phyloP scores from a whole-genome alignment of 257 asterid species.

The Ballota nigra region DNA sequence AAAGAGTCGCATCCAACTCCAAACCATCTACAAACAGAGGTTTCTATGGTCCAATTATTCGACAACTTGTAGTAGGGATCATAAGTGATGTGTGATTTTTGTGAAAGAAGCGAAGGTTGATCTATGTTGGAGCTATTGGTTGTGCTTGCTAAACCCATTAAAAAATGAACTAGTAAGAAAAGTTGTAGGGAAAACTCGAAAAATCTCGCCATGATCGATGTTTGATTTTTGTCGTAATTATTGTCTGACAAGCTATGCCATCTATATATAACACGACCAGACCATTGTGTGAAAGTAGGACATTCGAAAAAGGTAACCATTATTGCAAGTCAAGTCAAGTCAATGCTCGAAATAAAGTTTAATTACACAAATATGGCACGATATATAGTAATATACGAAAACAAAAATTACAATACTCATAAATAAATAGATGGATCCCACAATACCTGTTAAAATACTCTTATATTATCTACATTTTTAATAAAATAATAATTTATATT shows the following conservation, averaged over 20 bases:
- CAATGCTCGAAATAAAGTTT: neutral
- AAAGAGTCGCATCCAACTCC: neutral
- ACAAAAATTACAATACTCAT: too few relatives aligned
- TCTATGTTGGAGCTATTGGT: neutral
- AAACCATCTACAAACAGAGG: neutral
- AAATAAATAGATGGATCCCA: too few relatives aligned
- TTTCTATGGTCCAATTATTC: neutral
- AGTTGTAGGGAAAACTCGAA: neutral
- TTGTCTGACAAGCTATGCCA: neutral
- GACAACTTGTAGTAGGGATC: neutral
- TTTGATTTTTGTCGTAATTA: neutral
- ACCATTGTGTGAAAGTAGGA: neutral
- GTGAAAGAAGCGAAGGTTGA: slow-evolving; percentile 21
- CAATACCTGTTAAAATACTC: too few relatives aligned
- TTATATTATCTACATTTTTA: too few relatives aligned
- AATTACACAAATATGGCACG: too few relatives aligned
- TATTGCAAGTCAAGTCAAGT: neutral
- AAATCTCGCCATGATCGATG: neutral
- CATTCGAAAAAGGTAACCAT: neutral
- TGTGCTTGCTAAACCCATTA: neutral
- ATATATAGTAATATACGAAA: too few relatives aligned
- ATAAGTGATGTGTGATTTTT: neutral
- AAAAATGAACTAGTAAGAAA: neutral
- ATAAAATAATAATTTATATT: too few relatives aligned
- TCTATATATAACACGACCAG: neutral